Conservation (phyloP, 371 early-diverging fungal species). For the Blakeslea trispora region DNA sequence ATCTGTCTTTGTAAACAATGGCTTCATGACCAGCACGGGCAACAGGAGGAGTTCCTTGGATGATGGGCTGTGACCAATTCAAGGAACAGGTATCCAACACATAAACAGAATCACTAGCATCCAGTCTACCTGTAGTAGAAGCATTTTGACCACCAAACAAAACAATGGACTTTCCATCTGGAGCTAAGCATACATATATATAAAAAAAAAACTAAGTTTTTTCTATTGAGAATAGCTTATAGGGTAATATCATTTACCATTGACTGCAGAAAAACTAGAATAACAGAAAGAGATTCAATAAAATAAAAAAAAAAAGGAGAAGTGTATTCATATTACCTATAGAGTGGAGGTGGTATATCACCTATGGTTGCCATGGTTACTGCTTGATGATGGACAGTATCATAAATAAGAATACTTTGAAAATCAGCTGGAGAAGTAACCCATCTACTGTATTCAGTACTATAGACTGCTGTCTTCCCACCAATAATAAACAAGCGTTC, state of each 20-base stretch:
- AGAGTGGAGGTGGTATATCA: conserved; percentile 31
- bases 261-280: conserved; percentile 34
- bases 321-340: too few relatives aligned
- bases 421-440: conserved; percentile 29
- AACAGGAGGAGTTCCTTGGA: conserved; percentile 15
- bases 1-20: conserved; percentile 26
- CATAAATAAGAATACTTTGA: conserved; percentile 36
- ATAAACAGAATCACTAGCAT: conserved; percentile 20
- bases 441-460: conserved; percentile 16
- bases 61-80: conserved; percentile 18
- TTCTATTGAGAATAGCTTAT: too few relatives aligned
- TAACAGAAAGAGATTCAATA: too few relatives aligned
- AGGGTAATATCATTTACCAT: too few relatives aligned
- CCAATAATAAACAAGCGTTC: conserved; percentile 42
- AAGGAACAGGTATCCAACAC: conserved; percentile 22
- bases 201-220: not conserved
- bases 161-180: conserved; percentile 25
- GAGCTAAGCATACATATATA: conserved; percentile 2
- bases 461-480: conserved; percentile 27
- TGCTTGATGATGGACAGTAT: conserved; percentile 27
- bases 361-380: conserved; percentile 43
- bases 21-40: conserved; percentile 43
- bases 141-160: conserved; percentile 26
- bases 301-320: too few relatives aligned
- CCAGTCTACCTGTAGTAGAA: conserved; percentile 1